Conservation (phyloP, 192 early-diverging fungal species). For the Chytriomyces sp. region DNA sequence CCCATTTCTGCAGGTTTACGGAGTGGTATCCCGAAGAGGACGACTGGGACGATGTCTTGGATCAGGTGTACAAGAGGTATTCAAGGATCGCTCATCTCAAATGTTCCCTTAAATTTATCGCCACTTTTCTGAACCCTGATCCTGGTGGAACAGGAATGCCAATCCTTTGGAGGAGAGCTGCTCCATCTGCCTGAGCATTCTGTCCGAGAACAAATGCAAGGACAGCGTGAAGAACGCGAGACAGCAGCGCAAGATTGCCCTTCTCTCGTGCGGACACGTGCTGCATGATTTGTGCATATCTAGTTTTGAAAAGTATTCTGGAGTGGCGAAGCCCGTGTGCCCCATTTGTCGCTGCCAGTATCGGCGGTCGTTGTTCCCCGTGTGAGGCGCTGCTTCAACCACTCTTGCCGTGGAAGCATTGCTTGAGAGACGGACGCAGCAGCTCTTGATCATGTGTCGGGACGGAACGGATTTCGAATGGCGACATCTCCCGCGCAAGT, state of each 20-base stretch:
- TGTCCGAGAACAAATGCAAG: not conserved
- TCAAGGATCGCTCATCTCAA: not conserved
- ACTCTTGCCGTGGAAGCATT: no score
- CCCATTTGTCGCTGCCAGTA: not conserved
- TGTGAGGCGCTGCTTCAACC: not conserved
- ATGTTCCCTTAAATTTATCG: not conserved
- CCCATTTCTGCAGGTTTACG: not conserved
- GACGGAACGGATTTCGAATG: no score
- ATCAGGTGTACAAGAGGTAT: slow-evolving; percentile 1
- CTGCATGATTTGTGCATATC: slow-evolving; percentile 22
- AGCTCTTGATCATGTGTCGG: no score
- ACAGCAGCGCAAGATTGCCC: not conserved
- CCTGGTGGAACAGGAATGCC: not conserved
- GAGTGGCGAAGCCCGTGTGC: not conserved
- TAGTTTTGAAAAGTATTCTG: slow-evolving; percentile 19
- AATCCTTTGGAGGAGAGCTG: slow-evolving; percentile 18
- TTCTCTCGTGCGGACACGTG: slow-evolving; percentile 28
- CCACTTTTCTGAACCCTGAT: not conserved
- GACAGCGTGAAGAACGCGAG: not conserved
- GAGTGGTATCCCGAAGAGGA: not conserved
- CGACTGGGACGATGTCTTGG: slow-evolving; percentile 26
- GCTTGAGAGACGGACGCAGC: no score
- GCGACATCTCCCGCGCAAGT: no score
- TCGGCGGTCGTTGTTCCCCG: not conserved
- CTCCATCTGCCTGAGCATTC: slow-evolving; percentile 23